Conservation (phyloP, 495 filamentous ascomycete species). For the Penicillium turbatum region DNA sequence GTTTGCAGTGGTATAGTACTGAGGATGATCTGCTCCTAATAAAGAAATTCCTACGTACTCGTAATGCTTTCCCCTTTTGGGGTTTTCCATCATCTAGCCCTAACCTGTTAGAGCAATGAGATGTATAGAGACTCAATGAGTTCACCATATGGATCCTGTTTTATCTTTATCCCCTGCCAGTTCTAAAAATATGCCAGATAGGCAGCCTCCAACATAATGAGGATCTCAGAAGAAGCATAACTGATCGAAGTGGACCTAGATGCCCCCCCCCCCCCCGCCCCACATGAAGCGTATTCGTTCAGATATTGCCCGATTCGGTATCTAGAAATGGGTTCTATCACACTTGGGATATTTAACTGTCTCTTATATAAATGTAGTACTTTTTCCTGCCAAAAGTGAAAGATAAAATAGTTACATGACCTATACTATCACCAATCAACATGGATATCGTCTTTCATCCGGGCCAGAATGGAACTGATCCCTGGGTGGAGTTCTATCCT, state of each 20-base stretch:
- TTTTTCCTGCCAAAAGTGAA: no score
- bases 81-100: background rate
- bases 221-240: slow-evolving; percentile 5
- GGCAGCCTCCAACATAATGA: background rate
- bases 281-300: slow-evolving; percentile 29
- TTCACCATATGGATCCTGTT: background rate
- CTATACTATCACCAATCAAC: background rate
- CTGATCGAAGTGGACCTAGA: background rate
- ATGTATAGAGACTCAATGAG: no score
- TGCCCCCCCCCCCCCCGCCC: no score
- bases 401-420: no score
- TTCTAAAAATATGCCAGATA: background rate
- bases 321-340: background rate
- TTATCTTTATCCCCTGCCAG: background rate
- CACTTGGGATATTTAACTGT: no score
- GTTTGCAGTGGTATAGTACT: no score
- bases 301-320: slow-evolving; percentile 26
- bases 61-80: background rate
- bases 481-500: slow-evolving; percentile 43
- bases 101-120: no score
- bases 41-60: slow-evolving; percentile 17
- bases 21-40: background rate
- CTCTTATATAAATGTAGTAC: no score
- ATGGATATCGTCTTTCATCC: slow-evolving; percentile 37
- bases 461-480: slow-evolving; percentile 29